Percentiles rank a stretch among this genome's conserved stretches.
These are phyloP conservation scores for Amphirosellinia nigrospora DNA, from an alignment of 495 filamentous ascomycete species.

Conservation along the genomic window DNA sequence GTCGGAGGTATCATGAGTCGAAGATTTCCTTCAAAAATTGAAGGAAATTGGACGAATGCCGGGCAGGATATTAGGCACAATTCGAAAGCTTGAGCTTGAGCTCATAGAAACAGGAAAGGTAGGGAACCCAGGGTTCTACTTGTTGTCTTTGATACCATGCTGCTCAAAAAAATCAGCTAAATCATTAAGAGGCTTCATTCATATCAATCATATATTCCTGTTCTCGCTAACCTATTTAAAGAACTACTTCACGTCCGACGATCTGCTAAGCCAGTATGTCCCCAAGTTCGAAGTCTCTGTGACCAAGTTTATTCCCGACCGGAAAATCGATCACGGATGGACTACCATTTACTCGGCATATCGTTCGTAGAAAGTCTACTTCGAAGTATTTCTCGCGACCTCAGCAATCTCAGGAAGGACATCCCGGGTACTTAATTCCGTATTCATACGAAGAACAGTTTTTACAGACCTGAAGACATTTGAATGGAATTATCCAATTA, in stretches of 20 bases:
- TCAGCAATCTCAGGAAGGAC: slow-evolving; percentile 29
- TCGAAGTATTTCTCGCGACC: slow-evolving; percentile 27
- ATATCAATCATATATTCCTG: not conserved
- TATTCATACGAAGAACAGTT: slow-evolving; percentile 27
- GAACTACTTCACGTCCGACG: slow-evolving; percentile 39
- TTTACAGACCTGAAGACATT: slow-evolving; percentile 23
- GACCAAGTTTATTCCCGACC: slow-evolving; percentile 48
- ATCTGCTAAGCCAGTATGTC: slow-evolving; percentile 43
- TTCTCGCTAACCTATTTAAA: slow-evolving; percentile 27
- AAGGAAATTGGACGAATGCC: slow-evolving; percentile 36
- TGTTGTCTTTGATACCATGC: not conserved
- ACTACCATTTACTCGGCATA: slow-evolving; percentile 48
- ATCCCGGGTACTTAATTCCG: slow-evolving; percentile 23
- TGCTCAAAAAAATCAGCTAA: not conserved
- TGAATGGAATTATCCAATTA: slow-evolving; percentile 19
- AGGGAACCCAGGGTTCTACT: slow-evolving; percentile 8
- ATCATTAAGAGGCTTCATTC: not conserved
- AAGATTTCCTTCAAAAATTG: slow-evolving; percentile 35
- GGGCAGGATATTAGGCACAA: slow-evolving; percentile 42
- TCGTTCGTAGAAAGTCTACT: slow-evolving; percentile 44
- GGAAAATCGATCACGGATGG: slow-evolving; percentile 37
- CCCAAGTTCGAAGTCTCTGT: slow-evolving; percentile 41
- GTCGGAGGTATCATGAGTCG: slow-evolving; percentile 31
- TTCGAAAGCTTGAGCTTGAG: slow-evolving; percentile 52
- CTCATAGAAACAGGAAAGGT: slow-evolving; percentile 54